These are phyloP conservation scores for Draba incana DNA, from an alignment of 345 rosid genomes.

Conservation along the genomic window DNA sequence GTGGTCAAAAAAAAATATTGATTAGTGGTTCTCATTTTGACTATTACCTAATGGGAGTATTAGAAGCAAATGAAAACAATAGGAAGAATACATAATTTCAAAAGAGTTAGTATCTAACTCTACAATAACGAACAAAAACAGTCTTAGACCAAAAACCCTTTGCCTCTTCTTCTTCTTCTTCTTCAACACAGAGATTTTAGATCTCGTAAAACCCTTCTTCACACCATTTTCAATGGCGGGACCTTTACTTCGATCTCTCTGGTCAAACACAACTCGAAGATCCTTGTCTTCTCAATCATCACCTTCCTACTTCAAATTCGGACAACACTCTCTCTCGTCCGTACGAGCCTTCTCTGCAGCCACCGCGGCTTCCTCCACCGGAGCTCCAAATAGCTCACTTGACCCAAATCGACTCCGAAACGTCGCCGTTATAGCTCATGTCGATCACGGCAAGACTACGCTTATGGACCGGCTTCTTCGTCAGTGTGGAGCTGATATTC, in stretches of 20 bases:
- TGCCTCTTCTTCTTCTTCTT: background rate
- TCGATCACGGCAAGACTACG: conserved; percentile 98
- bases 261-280: conserved; percentile 56
- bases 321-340: conserved; percentile 30
- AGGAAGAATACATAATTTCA: background rate
- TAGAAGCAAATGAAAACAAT: background rate
- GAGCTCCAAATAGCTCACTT: conserved; percentile 48
- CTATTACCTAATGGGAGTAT: background rate
- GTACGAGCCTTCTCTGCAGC: conserved; percentile 60
- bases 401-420: conserved; percentile 82
- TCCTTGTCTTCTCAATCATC: conserved; percentile 49
- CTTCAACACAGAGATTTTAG: conserved; percentile 13
- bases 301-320: conserved; percentile 26
- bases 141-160: conserved; percentile 30
- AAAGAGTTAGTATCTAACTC: background rate
- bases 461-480: conserved; percentile 95
- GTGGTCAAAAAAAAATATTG: too few species aligned
- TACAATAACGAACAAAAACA: conserved; percentile 19
- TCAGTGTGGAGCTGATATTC: conserved; percentile 98
- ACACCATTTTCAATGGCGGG: conserved; percentile 59
- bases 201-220: conserved; percentile 44
- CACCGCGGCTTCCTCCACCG: conserved; percentile 40
- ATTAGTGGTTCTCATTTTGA: too few species aligned
- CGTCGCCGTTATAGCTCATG: conserved; percentile 97
- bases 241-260: conserved; percentile 74